Conservation (phyloP, 225 moss, liverwort and hornwort species). For the Sphagnum tenellum region DNA sequence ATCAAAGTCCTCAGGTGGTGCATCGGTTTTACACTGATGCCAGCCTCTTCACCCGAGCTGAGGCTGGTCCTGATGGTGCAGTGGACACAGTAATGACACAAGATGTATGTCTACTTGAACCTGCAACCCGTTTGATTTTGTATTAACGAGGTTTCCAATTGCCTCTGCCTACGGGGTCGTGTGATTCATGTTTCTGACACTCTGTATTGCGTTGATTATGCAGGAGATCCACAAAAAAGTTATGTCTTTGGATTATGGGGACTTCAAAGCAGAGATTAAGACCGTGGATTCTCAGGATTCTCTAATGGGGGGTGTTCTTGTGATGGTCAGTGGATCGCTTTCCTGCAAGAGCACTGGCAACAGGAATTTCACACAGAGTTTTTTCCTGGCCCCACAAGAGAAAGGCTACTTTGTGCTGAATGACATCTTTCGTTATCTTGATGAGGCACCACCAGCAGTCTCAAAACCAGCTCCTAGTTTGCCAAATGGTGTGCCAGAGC, state of each 20-base stretch:
- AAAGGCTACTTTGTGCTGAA: conserved; percentile 90
- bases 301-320: conserved; percentile 66
- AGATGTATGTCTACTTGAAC: conserved; percentile 23
- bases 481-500: conserved; percentile 32
- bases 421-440: conserved; percentile 71
- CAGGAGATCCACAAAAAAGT: conserved; percentile 81
- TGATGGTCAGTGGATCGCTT: conserved; percentile 70
- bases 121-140: too few relatives aligned
- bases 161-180: too few relatives aligned
- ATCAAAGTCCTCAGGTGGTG: conserved; percentile 75
- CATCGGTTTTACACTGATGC: conserved; percentile 88
- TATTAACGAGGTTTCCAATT: too few relatives aligned
- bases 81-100: conserved; percentile 59
- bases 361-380: conserved; percentile 81
- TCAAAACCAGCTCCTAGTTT: conserved; percentile 2
- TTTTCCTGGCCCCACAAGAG: conserved; percentile 92
- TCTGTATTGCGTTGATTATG: background rate
- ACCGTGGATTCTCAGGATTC: conserved; percentile 94
- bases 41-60: conserved; percentile 79
- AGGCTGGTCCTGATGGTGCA: conserved; percentile 71
- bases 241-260: conserved; percentile 72
- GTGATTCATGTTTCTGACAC: background rate
- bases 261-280: conserved; percentile 81
- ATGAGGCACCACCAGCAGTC: conserved; percentile 31
- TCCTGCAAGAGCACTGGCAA: conserved; percentile 40